A percentile compares a stretch with the other conserved stretches of the same genome.
Conservation (phyloP, 345 rosid genomes). For the Aethionema arabicum region DNA sequence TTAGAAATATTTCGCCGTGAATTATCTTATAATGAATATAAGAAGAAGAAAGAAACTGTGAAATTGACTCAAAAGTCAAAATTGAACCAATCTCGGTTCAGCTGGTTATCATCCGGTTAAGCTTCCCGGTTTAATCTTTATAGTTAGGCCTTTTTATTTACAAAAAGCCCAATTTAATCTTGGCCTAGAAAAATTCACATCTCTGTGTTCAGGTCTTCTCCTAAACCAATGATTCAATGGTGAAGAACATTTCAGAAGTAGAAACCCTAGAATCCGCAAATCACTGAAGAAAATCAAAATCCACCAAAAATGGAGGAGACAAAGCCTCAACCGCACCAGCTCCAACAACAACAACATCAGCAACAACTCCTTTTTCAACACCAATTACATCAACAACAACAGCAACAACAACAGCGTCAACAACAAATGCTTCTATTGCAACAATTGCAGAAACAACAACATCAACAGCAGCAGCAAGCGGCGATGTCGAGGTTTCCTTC, state of each 20-base stretch:
- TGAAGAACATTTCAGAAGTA: conserved; percentile 3
- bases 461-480: conserved; percentile 70
- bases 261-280: conserved; percentile 24
- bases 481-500: conserved; percentile 95
- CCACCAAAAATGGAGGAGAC: conserved; percentile 33
- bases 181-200: neutral
- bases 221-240: conserved; percentile 6
- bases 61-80: neutral
- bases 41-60: neutral
- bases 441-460: conserved; percentile 49
- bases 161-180: neutral
- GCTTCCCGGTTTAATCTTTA: neutral
- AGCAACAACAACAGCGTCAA: conserved; percentile 37
- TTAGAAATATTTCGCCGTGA: too few relatives aligned
- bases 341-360: conserved; percentile 26
- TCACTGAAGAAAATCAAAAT: conserved; percentile 4
- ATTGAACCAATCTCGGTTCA: conserved; percentile 3
- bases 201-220: neutral
- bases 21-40: too few relatives aligned
- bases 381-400: conserved; percentile 22
- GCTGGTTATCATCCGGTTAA: neutral
- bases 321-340: conserved; percentile 31
- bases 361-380: conserved; percentile 33
- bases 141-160: neutral
- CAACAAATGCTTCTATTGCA: conserved; percentile 41